Conservation (phyloP, 352 stramenopile species). For the Hyaloperonospora brassicae region DNA sequence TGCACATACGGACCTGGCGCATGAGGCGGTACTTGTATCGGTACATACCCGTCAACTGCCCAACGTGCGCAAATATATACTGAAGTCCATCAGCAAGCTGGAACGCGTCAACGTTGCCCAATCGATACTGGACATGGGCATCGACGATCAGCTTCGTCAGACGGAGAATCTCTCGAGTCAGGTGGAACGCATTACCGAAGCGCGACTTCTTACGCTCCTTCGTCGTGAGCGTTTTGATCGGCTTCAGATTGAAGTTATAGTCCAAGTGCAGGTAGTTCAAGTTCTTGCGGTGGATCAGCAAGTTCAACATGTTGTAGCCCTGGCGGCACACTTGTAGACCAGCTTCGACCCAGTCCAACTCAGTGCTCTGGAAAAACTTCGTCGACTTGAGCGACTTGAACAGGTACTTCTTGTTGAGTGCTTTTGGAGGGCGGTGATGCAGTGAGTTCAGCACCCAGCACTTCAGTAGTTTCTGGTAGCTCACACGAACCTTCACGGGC, state of each 20-base stretch:
- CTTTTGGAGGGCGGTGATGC: slow-evolving; percentile 89
- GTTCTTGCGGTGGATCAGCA: slow-evolving; percentile 99
- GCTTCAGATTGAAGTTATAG: slow-evolving; percentile 99
- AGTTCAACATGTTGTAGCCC: slow-evolving; percentile 99
- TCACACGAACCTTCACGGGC: slow-evolving; percentile 98
- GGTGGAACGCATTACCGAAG: slow-evolving; percentile 93
- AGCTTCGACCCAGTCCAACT: slow-evolving; percentile 99
- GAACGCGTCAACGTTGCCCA: slow-evolving; percentile 99
- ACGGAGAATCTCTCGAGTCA: slow-evolving; percentile 97
- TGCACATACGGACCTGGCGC: slow-evolving; percentile 97
- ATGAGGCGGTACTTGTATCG: slow-evolving; percentile 98
- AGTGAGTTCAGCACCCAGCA: slow-evolving; percentile 99
- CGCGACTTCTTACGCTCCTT: slow-evolving; percentile 99
- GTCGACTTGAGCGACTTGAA: slow-evolving; percentile 99
- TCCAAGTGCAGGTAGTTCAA: slow-evolving; percentile 99
- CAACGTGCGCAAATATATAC: slow-evolving; percentile 99
- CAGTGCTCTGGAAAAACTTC: slow-evolving; percentile 99
- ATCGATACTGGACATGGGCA: slow-evolving; percentile 98
- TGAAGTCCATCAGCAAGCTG: slow-evolving; percentile 98
- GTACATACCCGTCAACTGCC: slow-evolving; percentile 99
- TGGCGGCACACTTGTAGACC: slow-evolving; percentile 97
- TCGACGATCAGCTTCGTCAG: slow-evolving; percentile 99
- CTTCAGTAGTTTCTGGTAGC: slow-evolving; percentile 99
- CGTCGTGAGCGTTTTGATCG: slow-evolving; percentile 99
- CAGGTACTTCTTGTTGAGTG: slow-evolving; percentile 96